Base-by-base conservation (phyloP, 495 filamentous ascomycete species). In the Friedmanniomyces simplex region DNA sequence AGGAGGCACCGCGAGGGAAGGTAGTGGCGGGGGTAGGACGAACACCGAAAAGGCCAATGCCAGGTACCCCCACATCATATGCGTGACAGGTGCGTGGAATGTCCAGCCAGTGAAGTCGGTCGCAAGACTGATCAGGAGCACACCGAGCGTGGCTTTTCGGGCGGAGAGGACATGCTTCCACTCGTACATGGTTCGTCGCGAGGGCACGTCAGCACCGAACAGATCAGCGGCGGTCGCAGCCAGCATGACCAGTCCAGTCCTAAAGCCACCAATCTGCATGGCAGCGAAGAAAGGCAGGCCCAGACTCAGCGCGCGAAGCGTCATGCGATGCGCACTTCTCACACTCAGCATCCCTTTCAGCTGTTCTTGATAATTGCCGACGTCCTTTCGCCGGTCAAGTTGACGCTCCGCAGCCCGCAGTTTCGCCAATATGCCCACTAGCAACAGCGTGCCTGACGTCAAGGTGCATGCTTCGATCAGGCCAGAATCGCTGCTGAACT, bases 281-380 rank as follows among this genome's bases (percentile, higher is more conserved):
- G 77, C 63, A 21, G 80, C 79, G 58, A 80, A 82, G 56, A 81
- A 76, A 0, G 82, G 82, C 21, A 84, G 61, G 21, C 71, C 74
- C 30, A 82, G 65, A 18, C 67, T 67, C 14, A 71, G 24, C 10
- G 66, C 63, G 24, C 67, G 55, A 11, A 63, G 14, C 3, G 50
- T 49, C 56, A 55, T 51, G 2, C 18, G 10, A 28, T 42, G 50
- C 8, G 48, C 26, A 6, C 50, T 30, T 0, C n/a, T 11, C 7
- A 34, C 5, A 11, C 18, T 54, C 49, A 55, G 10, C 2, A 57
- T 16, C 21, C 22, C 42, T 47, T 20, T 36, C 12, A 39, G 22
- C 30, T 47, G 28, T 24, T 22, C 2, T 28, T n/a, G 18, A 12
- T 34, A 30, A 22, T 18, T 68, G 30, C 37, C 54, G 16, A 7